A percentile compares a stretch with the other conserved stretches of the same genome.
phyloP scores from a whole-genome alignment of 164 flowering plant species.

The Piper betle region DNA sequence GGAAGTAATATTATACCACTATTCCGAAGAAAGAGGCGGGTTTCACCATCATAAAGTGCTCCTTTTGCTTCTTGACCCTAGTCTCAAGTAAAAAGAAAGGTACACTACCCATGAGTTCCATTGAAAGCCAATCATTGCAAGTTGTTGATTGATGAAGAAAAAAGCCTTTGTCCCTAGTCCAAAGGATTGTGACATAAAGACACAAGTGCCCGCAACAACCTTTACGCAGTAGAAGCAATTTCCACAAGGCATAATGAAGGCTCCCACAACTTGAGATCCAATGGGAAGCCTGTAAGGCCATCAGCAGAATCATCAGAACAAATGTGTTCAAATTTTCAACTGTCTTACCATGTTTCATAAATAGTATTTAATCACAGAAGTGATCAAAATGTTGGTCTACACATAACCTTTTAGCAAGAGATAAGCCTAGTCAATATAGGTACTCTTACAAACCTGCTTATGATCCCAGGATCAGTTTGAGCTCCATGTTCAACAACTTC shows the following conservation, averaged over 20 bases:
- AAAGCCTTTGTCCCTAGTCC: neutral
- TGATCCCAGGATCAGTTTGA: slow-evolving; percentile 50
- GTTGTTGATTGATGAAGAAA: no score
- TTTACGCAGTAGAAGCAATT: slow-evolving; percentile 74
- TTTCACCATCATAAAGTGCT: slow-evolving; percentile 97
- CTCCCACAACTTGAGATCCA: slow-evolving; percentile 89
- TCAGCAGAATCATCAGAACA: neutral
- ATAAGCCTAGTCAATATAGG: neutral
- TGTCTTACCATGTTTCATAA: neutral
- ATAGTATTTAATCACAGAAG: neutral
- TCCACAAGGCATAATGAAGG: slow-evolving; percentile 99
- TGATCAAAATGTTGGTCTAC: neutral
- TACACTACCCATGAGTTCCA: neutral
- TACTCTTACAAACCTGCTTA: slow-evolving; percentile 32
- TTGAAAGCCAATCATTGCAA: neutral
- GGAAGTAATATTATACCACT: slow-evolving; percentile 34
- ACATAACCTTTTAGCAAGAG: neutral
- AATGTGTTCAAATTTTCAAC: neutral
- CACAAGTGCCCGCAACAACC: slow-evolving; percentile 23
- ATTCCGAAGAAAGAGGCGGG: slow-evolving; percentile 73
- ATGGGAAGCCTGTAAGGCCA: slow-evolving; percentile 41
- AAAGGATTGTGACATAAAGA: neutral
- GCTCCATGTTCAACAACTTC: slow-evolving; percentile 91
- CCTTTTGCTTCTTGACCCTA: slow-evolving; percentile 99
- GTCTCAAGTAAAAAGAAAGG: slow-evolving; percentile 5